Evolutionary conservation across 2,329 filamentous ascomycete genomes (phyloP), one percentile per base, ranked within the genome.

Genomic region (Thelonectria rubi): DNA sequence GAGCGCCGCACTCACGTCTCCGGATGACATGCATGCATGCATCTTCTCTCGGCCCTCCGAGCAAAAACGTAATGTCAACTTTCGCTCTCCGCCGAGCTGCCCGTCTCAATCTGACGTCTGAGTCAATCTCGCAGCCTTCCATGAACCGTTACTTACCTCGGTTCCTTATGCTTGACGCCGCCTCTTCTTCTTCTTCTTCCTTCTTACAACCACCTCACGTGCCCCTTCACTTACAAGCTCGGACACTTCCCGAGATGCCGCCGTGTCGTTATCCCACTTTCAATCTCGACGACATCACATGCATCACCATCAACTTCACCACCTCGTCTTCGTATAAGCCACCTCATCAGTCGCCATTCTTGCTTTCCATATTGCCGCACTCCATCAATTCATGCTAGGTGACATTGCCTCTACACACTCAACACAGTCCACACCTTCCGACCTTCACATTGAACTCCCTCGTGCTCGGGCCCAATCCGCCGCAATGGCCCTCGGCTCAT

Each of bases 191-290:
- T n/a, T n/a, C n/a, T n/a, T n/a, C n/a, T n/a, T n/a, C n/a, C 21
- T 7, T 24, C 26, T 30, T 9, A 8, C 5, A 5, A 8, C 7
- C 7, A n/a, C 17, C 32, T 26, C 43, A 48, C 20, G 30, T 48
- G 30, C 15, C 24, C 18, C 24, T 48, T 34, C 21, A 49, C 26
- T 52, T 8, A 8, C 10, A 30, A 42, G 30, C 54, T 70, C 65
- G 67, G 62, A 30, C 55, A 64, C 53, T 63, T 67, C 60, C 66
- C 68, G 68, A 70, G 57, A 51, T 51, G 43, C 30, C 45, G 21
- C 21, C 21, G 20, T 45, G 20, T 47, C 14, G 45, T 30, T 52
- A 58, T 62, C 26, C 42, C 20, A 34, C 47, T 40, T 57, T 20
- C 32, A n/a, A 32, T 15, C 43, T 21, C 21, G 46, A 37, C 24